These are phyloP conservation scores for Butyriboletus loyo DNA, from an alignment of 768 basidiomycete species.

Conservation along the genomic window DNA sequence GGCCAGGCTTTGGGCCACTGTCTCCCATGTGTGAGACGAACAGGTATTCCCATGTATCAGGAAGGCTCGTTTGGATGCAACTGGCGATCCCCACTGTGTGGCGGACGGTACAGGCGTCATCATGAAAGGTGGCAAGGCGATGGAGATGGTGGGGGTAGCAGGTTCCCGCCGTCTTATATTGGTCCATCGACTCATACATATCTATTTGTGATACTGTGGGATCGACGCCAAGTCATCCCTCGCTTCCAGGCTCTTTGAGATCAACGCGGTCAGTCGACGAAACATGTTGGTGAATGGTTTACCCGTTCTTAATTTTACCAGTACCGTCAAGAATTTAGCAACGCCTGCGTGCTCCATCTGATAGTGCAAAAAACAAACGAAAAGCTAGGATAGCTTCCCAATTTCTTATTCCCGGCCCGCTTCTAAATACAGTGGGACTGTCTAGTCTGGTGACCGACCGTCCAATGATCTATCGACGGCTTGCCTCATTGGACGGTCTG, in stretches of 20 bases:
- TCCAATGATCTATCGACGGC: too few species aligned
- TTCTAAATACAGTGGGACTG: neutral
- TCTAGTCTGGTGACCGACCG: too few species aligned
- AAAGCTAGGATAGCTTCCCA: neutral
- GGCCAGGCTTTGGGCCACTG: slow-evolving; percentile 7
- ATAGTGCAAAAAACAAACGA: neutral
- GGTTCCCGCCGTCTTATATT: neutral
- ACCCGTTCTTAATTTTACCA: too few species aligned
- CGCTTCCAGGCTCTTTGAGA: neutral
- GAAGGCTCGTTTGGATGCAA: slow-evolving; percentile 14
- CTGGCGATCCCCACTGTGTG: slow-evolving; percentile 14
- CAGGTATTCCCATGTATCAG: slow-evolving; percentile 12
- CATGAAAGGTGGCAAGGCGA: too few species aligned
- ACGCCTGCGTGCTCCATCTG: neutral
- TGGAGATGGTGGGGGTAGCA: too few species aligned
- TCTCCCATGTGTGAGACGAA: slow-evolving; percentile 16
- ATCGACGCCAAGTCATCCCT: neutral
- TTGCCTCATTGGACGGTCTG: too few species aligned
- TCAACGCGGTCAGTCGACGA: neutral
- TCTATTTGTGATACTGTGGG: slow-evolving; percentile 7
- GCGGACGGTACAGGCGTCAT: slow-evolving; percentile 16
- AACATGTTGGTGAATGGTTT: too few species aligned
- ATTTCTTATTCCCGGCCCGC: neutral
- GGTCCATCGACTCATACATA: neutral
- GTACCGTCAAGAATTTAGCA: neutral